These are phyloP conservation scores for Magnolia sinica DNA, from an alignment of 164 flowering plant species.

Conservation along the genomic window DNA sequence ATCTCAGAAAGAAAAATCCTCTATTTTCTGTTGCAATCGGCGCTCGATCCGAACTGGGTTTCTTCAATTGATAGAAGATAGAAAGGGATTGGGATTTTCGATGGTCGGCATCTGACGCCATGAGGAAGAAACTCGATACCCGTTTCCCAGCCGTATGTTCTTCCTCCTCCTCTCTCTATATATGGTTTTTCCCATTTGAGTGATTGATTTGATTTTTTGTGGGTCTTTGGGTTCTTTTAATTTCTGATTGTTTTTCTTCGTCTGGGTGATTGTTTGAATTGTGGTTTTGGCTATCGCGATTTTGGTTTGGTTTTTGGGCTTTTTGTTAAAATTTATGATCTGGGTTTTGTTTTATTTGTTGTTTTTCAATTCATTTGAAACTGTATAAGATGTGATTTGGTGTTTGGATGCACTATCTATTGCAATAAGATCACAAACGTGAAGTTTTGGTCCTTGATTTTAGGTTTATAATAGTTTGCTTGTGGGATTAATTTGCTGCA, in stretches of 20 bases:
- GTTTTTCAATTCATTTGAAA: background rate
- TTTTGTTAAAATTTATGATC: background rate
- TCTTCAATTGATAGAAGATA: background rate
- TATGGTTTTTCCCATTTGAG: background rate
- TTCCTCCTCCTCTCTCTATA: background rate
- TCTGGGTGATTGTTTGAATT: background rate
- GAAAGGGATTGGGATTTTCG: background rate
- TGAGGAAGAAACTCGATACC: constrained; percentile 30
- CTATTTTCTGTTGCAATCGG: background rate
- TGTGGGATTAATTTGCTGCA: background rate
- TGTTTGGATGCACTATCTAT: background rate
- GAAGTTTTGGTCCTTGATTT: background rate
- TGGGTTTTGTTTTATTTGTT: background rate
- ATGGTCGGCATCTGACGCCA: constrained; percentile 17
- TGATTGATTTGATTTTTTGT: background rate
- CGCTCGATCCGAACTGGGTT: background rate
- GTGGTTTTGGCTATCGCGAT: background rate
- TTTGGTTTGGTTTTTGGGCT: background rate
- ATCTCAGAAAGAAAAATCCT: too few species aligned
- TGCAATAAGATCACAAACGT: background rate
- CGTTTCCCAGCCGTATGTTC: constrained; percentile 25
- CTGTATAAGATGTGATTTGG: background rate
- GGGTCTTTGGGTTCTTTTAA: background rate
- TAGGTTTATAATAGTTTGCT: background rate
- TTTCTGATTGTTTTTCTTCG: background rate